Evolutionary conservation across 176 grass and related monocot genomes (phyloP), one percentile per base, ranked within the genome.

Genomic region (Cenchrus purpureus): DNA sequence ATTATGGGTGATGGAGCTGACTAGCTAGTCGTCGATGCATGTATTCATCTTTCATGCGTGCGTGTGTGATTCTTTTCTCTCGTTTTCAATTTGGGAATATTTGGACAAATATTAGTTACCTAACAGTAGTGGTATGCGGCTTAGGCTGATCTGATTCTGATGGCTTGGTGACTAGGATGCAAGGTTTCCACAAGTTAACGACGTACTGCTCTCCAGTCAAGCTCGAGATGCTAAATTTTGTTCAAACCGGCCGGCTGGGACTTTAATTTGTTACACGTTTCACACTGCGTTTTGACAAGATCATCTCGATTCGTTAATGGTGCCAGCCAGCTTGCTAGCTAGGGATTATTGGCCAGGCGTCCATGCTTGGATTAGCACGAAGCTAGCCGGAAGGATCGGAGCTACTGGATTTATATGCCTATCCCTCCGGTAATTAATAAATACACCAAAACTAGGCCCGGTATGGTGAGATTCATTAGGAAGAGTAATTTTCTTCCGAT

Each of bases 231-330:
- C 56, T 58, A 77, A 68, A 11, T 52, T 70, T 53, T 68, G 70
- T 87, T 82, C 71, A 68, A 82, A 76, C 66, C 53, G 15, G 14
- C 40, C 53, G 15, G 14, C 40, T 10, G 0, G 45, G 86, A 71
- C 53, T 77, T 70, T 40, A 40, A 40, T 40, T 40, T 40, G 37
- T 17, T 75, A 63, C 72, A 53, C 28, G 72, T 34, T 87, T 77
- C 79, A 87, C 79, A 87, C n/a, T 28, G 53, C 72, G 53, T 77
- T 87, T 87, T 82, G 86, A 82, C 72, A 40, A 40, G 58, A 82
- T 17, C 52, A 82, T 17, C 52, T 6, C 22, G 52, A 82, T 82
- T 82, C 53, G n/a, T 4, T 19, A 4, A 65, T 1, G 3, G 53
- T 68, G 51, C 50, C 20, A 46, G 46, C 29, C 44, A 85, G 8